Evolutionary conservation across 129 eudicot genomes (phyloP).

Genomic region (Calendula officinalis): DNA sequence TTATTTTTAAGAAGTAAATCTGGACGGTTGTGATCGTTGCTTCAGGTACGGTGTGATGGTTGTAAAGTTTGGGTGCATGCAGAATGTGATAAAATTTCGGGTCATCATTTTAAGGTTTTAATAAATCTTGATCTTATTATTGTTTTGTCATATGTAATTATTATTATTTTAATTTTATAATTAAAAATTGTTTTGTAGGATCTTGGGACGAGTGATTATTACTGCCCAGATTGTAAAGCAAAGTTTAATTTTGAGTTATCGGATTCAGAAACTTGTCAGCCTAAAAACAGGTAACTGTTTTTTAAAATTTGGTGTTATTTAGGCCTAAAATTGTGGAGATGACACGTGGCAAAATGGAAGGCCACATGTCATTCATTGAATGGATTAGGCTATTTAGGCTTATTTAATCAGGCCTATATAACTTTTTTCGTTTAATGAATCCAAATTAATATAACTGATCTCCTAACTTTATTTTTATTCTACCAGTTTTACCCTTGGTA

Average conservation of each 20-base stretch:
- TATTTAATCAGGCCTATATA: too few species aligned
- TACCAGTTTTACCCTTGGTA: too few species aligned
- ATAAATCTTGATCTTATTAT: not conserved
- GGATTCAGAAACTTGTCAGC: conserved; percentile 64
- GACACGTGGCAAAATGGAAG: too few species aligned
- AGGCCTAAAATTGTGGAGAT: too few species aligned
- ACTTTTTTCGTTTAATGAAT: too few species aligned
- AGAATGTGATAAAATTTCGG: conserved; percentile 74
- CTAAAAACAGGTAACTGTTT: conserved; percentile 49
- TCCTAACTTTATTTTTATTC: too few species aligned
- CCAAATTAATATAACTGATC: too few species aligned
- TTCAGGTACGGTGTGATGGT: conserved; percentile 76
- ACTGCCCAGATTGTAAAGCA: conserved; percentile 84
- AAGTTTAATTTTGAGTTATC: conserved; percentile 82
- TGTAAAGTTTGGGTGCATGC: conserved; percentile 96
- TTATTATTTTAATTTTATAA: conserved; percentile 5
- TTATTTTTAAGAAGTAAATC: conserved; percentile 13
- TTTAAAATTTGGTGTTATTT: too few species aligned
- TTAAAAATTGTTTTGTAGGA: conserved; percentile 40
- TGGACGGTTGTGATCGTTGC: conserved; percentile 15
- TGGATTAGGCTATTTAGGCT: too few species aligned
- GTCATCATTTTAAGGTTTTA: conserved; percentile 59
- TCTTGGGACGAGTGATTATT: conserved; percentile 65
- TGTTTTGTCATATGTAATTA: not conserved
- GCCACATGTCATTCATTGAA: too few species aligned